Evolutionary conservation across 169 alveolate genomes (phyloP).

Genomic region (Toxoplasma gondii): DNA sequence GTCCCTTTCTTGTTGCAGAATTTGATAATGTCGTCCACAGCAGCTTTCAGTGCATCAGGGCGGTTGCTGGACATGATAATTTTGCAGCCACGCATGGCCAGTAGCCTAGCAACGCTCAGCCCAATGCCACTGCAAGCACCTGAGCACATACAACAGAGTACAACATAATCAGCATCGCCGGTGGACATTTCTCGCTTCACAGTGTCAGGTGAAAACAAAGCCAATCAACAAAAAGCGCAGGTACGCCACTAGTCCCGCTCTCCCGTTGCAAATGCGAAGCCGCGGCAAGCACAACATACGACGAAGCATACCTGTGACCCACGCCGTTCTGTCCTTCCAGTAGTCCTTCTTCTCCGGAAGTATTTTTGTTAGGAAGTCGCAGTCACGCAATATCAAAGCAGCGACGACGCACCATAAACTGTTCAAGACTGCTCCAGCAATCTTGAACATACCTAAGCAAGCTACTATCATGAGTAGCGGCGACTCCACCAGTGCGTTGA

Average conservation of each 20-base stretch:
- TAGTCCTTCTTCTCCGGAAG: constrained; percentile 33
- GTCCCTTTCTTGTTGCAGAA: constrained; percentile 9
- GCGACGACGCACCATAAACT: constrained; percentile 21
- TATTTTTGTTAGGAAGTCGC: constrained; percentile 15
- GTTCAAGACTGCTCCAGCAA: constrained; percentile 1
- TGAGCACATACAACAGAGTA: background rate
- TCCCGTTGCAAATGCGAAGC: background rate
- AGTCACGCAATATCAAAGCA: constrained; percentile 24
- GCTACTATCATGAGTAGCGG: constrained; percentile 17
- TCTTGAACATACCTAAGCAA: constrained; percentile 24
- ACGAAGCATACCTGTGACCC: background rate
- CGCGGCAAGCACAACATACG: background rate
- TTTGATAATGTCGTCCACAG: constrained; percentile 19
- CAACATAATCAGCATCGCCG: background rate
- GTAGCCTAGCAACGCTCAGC: constrained; percentile 24
- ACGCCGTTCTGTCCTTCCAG: constrained; percentile 21
- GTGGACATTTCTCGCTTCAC: background rate
- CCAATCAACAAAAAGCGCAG: too few species aligned
- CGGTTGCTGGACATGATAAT: constrained; percentile 34
- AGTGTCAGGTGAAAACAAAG: background rate
- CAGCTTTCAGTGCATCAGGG: constrained; percentile 6
- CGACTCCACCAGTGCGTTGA: constrained; percentile 40
- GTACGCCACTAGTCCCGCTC: background rate
- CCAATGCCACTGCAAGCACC: constrained; percentile 50
- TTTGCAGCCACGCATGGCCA: constrained; percentile 39